Conservation (phyloP, 139 green algal genomes). For the Choricystis sp. region DNA sequence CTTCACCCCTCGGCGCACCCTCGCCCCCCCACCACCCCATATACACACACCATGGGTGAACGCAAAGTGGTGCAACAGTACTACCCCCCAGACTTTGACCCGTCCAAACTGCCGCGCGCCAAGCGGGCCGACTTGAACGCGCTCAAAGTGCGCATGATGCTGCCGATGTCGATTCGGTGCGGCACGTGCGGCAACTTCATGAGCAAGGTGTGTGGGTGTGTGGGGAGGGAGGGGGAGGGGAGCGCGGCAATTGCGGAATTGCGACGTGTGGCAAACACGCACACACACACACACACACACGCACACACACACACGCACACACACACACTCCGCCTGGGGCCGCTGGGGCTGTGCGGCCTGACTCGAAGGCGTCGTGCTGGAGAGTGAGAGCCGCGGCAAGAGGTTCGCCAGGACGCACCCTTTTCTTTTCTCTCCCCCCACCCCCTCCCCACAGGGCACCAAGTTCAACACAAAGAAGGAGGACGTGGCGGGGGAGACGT, state of each 20-base stretch:
- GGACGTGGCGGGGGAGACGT: slow-evolving; percentile 75
- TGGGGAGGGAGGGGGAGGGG: too few relatives aligned
- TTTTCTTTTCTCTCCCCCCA: background rate
- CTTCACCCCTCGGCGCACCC: too few relatives aligned
- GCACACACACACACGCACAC: too few relatives aligned
- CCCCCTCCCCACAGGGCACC: slow-evolving; percentile 40
- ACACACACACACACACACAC: too few relatives aligned
- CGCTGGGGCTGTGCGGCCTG: too few relatives aligned
- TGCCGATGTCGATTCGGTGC: slow-evolving; percentile 91
- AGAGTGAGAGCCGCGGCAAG: too few relatives aligned
- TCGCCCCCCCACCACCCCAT: too few relatives aligned
- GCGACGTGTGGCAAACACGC: too few relatives aligned
- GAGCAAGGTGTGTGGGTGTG: slow-evolving; percentile 54
- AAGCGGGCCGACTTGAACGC: slow-evolving; percentile 61
- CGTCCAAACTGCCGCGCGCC: slow-evolving; percentile 56
- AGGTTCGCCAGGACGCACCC: too few relatives aligned
- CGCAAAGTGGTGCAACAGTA: slow-evolving; percentile 45
- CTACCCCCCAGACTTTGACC: slow-evolving; percentile 67
- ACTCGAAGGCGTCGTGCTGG: too few relatives aligned
- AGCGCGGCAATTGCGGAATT: too few relatives aligned
- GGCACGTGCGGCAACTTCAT: slow-evolving; percentile 94
- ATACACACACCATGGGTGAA: background rate
- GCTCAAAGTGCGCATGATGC: slow-evolving; percentile 94
- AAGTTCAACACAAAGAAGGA: slow-evolving; percentile 98
- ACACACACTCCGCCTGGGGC: too few relatives aligned